phyloP scores from a whole-genome alignment of 345 rosid genomes.

The Boechera stricta region DNA sequence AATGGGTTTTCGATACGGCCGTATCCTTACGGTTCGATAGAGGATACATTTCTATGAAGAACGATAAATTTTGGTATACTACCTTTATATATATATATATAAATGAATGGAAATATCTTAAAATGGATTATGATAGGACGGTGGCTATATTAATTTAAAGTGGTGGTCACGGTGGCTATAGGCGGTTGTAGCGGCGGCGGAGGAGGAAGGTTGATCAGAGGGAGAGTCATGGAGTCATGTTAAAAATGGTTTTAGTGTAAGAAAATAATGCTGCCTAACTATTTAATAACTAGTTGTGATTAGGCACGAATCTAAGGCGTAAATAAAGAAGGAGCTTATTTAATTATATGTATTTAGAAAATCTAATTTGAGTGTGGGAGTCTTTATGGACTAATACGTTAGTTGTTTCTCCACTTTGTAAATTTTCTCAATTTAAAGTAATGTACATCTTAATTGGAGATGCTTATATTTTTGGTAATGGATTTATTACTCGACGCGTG shows the following conservation, averaged over 20 bases:
- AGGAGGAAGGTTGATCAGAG: conserved; percentile 20
- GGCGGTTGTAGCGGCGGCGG: conserved; percentile 25
- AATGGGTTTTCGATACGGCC: conserved; percentile 49
- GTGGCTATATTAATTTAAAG: conserved; percentile 3
- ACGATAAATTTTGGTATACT: not conserved
- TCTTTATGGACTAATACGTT: conserved; percentile 30
- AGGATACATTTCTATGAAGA: not conserved
- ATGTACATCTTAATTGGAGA: not conserved
- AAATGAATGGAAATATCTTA: conserved; percentile 3
- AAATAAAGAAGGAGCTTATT: conserved; percentile 12
- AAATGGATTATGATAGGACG: not conserved
- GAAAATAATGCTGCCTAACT: conserved; percentile 17
- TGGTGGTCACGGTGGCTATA: conserved; percentile 36
- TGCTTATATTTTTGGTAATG: conserved; percentile 2
- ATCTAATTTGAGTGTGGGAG: conserved; percentile 10
- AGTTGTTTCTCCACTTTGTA: conserved; percentile 22
- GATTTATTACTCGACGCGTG: not conserved
- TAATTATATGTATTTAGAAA: not conserved
- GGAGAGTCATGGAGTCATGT: conserved; percentile 6
- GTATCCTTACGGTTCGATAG: conserved; percentile 38
- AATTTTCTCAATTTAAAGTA: not conserved
- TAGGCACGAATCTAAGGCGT: conserved; percentile 23
- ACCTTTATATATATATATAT: not conserved
- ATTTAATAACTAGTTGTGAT: conserved; percentile 14
- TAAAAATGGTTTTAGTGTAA: not conserved